Percentiles rank a stretch among this genome's conserved stretches.
Evolutionary conservation across 2,329 filamentous ascomycete genomes (phyloP).

Genomic region (Lachnellula hyalina): DNA sequence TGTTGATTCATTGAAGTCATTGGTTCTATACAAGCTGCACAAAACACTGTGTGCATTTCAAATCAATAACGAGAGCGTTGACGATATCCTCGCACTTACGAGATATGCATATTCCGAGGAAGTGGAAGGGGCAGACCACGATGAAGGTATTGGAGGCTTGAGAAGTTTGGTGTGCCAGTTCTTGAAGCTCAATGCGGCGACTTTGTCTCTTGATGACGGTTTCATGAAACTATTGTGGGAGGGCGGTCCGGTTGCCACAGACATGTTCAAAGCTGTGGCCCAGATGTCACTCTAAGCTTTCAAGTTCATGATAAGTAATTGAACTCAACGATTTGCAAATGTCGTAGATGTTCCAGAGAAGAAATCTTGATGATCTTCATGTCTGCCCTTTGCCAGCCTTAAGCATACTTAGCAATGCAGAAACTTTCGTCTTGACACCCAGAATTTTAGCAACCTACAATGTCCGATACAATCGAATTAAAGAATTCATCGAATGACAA

Average conservation of each 20-base stretch:
- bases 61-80: slow-evolving; percentile 9
- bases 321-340: too few species aligned
- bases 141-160: slow-evolving; percentile 9
- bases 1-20: slow-evolving; percentile 16
- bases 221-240: slow-evolving; percentile 19
- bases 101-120: slow-evolving; percentile 10
- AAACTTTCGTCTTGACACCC: too few species aligned
- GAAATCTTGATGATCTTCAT: too few species aligned
- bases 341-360: too few species aligned
- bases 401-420: too few species aligned
- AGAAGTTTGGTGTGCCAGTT: slow-evolving; percentile 16
- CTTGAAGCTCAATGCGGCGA: slow-evolving; percentile 10
- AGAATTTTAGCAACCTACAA: too few species aligned
- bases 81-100: slow-evolving; percentile 11
- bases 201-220: slow-evolving; percentile 4
- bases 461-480: too few species aligned
- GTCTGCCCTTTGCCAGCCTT: too few species aligned
- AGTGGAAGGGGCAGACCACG: background rate
- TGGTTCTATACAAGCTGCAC: slow-evolving; percentile 20
- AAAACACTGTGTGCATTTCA: slow-evolving; percentile 17
- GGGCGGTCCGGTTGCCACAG: slow-evolving; percentile 18
- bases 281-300: slow-evolving; percentile 1
- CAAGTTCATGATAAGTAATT: too few species aligned
- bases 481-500: too few species aligned
- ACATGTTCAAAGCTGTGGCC: slow-evolving; percentile 17